Evolutionary conservation across 495 filamentous ascomycete species (phyloP), one percentile per base, ranked within the genome.

Genomic region (Penicillium subrubescens): DNA sequence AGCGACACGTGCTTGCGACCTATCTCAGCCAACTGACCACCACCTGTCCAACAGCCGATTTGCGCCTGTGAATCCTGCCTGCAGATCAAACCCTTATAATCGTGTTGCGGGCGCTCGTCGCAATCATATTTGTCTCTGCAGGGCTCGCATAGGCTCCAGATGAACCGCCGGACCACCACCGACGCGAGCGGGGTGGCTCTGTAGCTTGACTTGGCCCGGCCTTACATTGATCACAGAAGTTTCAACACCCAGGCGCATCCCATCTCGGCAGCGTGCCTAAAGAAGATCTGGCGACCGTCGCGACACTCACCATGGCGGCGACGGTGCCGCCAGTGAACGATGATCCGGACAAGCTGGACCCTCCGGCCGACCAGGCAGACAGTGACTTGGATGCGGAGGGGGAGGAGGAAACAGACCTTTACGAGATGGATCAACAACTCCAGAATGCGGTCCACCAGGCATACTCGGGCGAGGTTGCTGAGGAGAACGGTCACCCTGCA

Each of bases 381-480:
- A 83, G 78, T 67, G 84, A 87, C 57, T 73, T 79, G 63, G 86
- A 86, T 64, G 84, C 82, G 17, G 81, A 84, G 60, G 81, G 82
- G 8, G 83, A 84, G 56, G 82, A 82, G 29, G 81, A 82, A 50
- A 79, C 80, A 8, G 80, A 82, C 57, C 53, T 80, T 17, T 80
- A 80, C 59, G 72, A 76, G 37, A 82, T 83, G 79, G 80, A 82
- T 48, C 77, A 83, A 51, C 70, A 74, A 56, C 68, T 75, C 54
- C 75, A 81, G 63, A 82, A 86, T 65, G 85, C 85, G 0, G 83
- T 80, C 19, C 81, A 85, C 23, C 77, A 85, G 57, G 82, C 86
- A 35, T 84, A 86, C 56, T 77, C 82, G 34, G 82, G 79, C 53
- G 84, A 83, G 53, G 78, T 78, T 5, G 75, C 72, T 8, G 83